Percentiles rank a stretch among this genome's conserved stretches.
Conservation (phyloP, 495 filamentous ascomycete species). For the Penicillium paxilli region DNA sequence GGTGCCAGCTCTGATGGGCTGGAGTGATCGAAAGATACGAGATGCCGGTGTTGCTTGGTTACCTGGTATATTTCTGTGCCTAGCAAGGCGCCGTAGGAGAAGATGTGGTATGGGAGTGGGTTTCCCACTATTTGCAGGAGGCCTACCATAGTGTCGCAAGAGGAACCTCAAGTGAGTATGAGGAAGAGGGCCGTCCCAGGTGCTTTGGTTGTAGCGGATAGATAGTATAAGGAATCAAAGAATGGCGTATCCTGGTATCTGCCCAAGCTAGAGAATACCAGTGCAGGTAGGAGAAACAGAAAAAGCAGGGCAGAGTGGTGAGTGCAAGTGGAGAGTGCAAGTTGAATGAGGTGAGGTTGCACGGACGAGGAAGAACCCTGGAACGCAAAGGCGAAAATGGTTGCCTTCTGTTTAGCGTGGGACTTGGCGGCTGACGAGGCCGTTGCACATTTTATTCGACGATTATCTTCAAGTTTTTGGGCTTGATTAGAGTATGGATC, state of each 20-base stretch:
- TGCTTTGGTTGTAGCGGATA: background rate
- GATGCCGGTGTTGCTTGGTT: background rate
- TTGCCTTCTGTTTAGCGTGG: constrained; percentile 7
- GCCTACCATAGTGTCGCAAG: constrained; percentile 11
- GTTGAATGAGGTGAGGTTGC: background rate
- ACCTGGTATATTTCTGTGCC: constrained; percentile 53
- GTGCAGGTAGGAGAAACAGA: background rate
- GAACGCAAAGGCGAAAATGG: background rate
- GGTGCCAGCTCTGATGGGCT: no score
- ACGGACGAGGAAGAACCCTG: constrained; percentile 1
- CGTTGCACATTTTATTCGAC: background rate
- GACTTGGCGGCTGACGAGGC: constrained; percentile 1
- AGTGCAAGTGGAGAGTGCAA: background rate
- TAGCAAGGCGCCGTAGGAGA: constrained; percentile 53
- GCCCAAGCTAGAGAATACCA: no score
- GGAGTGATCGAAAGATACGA: background rate
- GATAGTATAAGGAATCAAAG: background rate
- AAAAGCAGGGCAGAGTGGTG: background rate
- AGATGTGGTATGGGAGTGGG: constrained; percentile 46
- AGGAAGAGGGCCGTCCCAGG: background rate
- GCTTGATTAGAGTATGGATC: no score
- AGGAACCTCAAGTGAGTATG: background rate
- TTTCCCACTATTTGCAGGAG: constrained; percentile 16
- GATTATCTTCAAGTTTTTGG: background rate
- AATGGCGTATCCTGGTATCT: no score